Base-by-base conservation (phyloP, 352 stramenopile genomes). In the Ophiocytium majus region DNA sequence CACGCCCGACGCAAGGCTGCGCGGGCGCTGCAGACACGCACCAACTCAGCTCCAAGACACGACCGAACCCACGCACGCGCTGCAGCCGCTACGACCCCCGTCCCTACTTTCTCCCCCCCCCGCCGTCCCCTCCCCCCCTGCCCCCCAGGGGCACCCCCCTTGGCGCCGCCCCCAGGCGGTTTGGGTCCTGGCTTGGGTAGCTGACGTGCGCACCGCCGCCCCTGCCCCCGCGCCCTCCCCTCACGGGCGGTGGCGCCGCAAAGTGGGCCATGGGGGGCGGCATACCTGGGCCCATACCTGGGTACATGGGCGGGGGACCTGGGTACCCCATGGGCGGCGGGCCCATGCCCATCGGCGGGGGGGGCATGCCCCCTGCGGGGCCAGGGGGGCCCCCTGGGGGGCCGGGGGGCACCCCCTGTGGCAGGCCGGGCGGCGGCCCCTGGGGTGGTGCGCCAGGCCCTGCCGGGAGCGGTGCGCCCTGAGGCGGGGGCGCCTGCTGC, bases 171-270 rank as follows among this genome's bases (percentile, higher is more conserved):
- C 75, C 75, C 36, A 81, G 5, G 5, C 75, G 10, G 49, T 81
- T 81, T 10, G 75, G 75, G 17, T 81, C 75, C 75, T 50, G 35
- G 50, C 75, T 81, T 31, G 75, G 19, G 32, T 81, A 76, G 31
- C 31, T 34, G 64, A 37, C 31, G 5, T 37, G 5, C 5, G 64
- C 5, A 5, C 43, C 43, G 5, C 64, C 17, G 64, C 64, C 34
- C 31, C 34, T 76, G 17, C 75, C 37, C 75, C 32, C n/a, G 10
- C 49, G 31, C 36, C 71, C 10, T 34, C 10, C 71, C 71, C 10
- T 9, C 9, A 79, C 10, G 49, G 50, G 36, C 36, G 32, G 1
- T 33, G 34, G 50, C 50, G 50, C 35, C 14, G 35, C 32, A 43
- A 43, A 43, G 66, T 57, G 66, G 5, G 17, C 10, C 32, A 78